Percentiles rank a stretch among this genome's conserved stretches.
phyloP scores from a whole-genome alignment of 345 rosid species.

The Citrus hindsii region DNA sequence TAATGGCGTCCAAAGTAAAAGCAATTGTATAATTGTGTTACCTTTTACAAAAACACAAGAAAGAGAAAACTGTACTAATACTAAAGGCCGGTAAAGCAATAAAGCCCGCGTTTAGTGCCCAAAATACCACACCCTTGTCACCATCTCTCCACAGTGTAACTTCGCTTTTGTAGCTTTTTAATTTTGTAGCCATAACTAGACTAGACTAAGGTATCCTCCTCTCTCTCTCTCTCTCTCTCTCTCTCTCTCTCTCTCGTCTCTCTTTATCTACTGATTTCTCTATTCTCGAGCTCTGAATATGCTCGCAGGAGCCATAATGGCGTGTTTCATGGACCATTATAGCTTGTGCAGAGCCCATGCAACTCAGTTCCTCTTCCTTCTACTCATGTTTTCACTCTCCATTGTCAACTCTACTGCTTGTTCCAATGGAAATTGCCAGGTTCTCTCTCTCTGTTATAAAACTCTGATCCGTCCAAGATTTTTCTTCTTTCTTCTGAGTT shows the following conservation, averaged over 20 bases:
- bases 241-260: not conserved
- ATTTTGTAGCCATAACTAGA: conserved; percentile 3
- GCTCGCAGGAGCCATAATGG: conserved; percentile 40
- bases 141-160: conserved; percentile 30
- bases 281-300: conserved; percentile 40
- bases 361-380: conserved; percentile 31
- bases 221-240: no score
- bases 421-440: conserved; percentile 76
- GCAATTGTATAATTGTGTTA: no score
- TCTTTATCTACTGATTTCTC: not conserved
- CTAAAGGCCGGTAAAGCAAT: not conserved
- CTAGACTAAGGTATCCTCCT: no score
- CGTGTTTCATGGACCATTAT: conserved; percentile 38
- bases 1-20: not conserved
- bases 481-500: conserved; percentile 11
- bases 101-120: conserved; percentile 37
- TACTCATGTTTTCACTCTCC: conserved; percentile 30
- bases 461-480: conserved; percentile 22
- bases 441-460: conserved; percentile 6
- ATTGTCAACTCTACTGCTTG: conserved; percentile 41
- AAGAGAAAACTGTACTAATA: not conserved
- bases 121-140: conserved; percentile 23
- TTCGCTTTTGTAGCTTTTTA: conserved; percentile 10
- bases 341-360: conserved; percentile 47
- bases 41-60: not conserved